Conservation (phyloP, 1,284 basidiomycete species). For the Malassezia obtusa region DNA sequence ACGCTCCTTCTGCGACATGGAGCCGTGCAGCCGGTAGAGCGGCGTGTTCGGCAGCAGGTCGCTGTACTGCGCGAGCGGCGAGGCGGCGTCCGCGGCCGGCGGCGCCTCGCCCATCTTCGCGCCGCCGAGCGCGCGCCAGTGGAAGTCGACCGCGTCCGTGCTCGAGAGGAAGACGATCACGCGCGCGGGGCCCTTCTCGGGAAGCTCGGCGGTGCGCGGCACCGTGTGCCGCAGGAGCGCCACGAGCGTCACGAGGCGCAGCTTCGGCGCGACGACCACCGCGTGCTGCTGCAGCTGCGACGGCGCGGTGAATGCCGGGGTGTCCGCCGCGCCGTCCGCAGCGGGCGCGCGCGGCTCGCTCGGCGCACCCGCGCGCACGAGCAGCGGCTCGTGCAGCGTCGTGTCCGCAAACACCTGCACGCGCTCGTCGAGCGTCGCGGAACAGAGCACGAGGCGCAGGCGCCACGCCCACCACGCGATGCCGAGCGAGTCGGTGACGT, state of each 20-base stretch:
- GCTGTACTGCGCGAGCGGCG: conserved; percentile 48
- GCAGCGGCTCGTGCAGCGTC: conserved; percentile 56
- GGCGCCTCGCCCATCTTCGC: conserved; percentile 56
- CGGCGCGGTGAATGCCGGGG: conserved; percentile 66
- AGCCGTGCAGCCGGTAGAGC: conserved; percentile 89
- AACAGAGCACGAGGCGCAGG: conserved; percentile 80
- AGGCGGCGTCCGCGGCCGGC: conserved; percentile 13
- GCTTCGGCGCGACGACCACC: conserved; percentile 80
- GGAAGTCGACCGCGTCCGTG: conserved; percentile 94
- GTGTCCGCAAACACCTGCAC: conserved; percentile 85
- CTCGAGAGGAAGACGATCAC: conserved; percentile 94
- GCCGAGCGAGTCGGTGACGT: conserved; percentile 33
- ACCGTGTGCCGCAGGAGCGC: conserved; percentile 64
- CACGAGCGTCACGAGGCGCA: conserved; percentile 79
- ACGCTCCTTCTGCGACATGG: conserved; percentile 70
- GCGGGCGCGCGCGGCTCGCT: not conserved
- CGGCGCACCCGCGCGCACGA: conserved; percentile 48
- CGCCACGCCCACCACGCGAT: conserved; percentile 51
- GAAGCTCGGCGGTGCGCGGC: conserved; percentile 48
- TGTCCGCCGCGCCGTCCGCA: not conserved
- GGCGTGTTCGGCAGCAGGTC: conserved; percentile 63
- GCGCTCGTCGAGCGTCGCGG: conserved; percentile 87
- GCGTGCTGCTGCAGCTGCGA: conserved; percentile 91
- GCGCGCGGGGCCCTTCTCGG: conserved; percentile 48
- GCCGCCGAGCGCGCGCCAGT: conserved; percentile 77